These are phyloP conservation scores for Luzula sylvatica DNA, from an alignment of 176 grass and related monocot species.

Conservation along the genomic window DNA sequence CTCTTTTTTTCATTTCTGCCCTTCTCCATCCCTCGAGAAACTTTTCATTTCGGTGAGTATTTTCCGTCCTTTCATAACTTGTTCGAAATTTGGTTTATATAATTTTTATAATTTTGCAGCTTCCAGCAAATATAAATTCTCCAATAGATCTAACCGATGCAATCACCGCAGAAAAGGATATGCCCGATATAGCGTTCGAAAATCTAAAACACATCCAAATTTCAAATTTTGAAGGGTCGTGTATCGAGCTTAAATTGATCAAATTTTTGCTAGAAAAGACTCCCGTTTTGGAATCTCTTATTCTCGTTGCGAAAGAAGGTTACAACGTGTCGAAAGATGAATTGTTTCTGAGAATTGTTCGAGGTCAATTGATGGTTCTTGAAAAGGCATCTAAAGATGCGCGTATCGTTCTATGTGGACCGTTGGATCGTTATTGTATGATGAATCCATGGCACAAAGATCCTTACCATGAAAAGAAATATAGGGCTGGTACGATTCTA, in stretches of 20 bases:
- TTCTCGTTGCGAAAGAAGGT: conserved; percentile 27
- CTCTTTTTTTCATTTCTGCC: conserved; percentile 12
- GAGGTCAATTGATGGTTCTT: conserved; percentile 10
- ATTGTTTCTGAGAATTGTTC: conserved; percentile 22
- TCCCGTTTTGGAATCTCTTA: conserved; percentile 25
- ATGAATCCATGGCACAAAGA: conserved; percentile 14
- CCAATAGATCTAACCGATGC: not conserved
- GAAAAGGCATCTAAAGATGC: conserved; percentile 15
- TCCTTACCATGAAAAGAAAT: conserved; percentile 15
- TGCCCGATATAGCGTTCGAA: conserved; percentile 16
- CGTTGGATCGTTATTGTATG: conserved; percentile 13
- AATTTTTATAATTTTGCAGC: conserved; percentile 18
- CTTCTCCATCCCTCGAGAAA: conserved; percentile 26
- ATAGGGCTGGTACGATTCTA: not conserved
- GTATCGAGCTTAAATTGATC: conserved; percentile 25
- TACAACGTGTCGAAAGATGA: not conserved
- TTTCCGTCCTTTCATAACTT: not conserved
- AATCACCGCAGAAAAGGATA: not conserved
- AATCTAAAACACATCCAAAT: conserved; percentile 41
- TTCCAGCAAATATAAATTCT: not conserved
- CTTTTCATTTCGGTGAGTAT: conserved; percentile 34
- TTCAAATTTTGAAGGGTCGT: conserved; percentile 30
- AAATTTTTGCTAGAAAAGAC: conserved; percentile 32
- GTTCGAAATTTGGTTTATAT: not conserved
- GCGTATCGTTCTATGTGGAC: conserved; percentile 15